Conservation (phyloP, 164 flowering plant genomes). For the Hamamelis virginiana region DNA sequence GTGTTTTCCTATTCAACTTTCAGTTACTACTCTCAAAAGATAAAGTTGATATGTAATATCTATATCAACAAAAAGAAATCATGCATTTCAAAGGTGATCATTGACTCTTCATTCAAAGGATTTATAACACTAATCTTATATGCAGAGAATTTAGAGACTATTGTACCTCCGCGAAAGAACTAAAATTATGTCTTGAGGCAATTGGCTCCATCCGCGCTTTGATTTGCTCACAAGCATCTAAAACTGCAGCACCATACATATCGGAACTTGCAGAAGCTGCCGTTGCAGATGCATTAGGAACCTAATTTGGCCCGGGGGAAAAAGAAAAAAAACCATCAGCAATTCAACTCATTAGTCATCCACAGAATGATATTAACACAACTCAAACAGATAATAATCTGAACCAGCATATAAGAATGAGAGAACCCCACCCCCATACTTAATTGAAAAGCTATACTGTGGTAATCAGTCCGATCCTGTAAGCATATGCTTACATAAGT, state of each 20-base stretch:
- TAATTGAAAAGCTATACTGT: not conserved
- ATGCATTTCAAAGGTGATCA: not conserved
- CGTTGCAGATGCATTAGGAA: conserved; percentile 95
- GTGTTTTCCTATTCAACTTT: not conserved
- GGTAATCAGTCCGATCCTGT: not conserved
- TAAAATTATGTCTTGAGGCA: conserved; percentile 47
- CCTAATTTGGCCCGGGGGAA: conserved; percentile 56
- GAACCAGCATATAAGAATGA: not conserved
- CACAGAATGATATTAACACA: not conserved
- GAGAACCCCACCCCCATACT: not conserved
- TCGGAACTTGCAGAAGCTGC: conserved; percentile 99
- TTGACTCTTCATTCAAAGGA: not conserved
- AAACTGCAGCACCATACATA: conserved; percentile 94
- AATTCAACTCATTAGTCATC: not conserved
- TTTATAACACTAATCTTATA: not conserved
- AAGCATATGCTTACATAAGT: too few species aligned
- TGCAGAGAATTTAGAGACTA: not conserved
- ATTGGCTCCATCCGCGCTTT: conserved; percentile 89
- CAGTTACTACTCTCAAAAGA: not conserved
- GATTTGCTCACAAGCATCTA: conserved; percentile 98
- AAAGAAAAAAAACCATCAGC: too few species aligned
- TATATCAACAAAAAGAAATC: not conserved
- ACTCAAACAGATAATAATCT: not conserved
- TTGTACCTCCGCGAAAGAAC: conserved; percentile 81
- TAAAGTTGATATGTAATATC: not conserved